Base-by-base conservation (phyloP, 305 asterid species). In the Salvia sclarea region DNA sequence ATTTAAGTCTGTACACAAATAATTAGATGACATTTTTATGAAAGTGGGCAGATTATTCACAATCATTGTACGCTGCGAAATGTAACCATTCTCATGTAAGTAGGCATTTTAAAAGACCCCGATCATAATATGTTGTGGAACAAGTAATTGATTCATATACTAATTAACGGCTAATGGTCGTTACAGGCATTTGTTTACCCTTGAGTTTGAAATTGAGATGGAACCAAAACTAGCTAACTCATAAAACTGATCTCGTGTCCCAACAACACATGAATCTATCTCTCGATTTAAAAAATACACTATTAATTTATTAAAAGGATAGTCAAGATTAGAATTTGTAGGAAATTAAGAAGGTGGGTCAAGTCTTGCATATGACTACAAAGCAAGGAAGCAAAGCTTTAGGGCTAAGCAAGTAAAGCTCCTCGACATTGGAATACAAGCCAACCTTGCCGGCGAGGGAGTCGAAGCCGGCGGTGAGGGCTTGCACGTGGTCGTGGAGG, bases 391-490 rank as follows among this genome's bases (percentile, higher is more conserved):
- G 93, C 20, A 91, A 85, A 53, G 98, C 98, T 64, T 79, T 85
- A 17, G 94, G 89, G 60, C 76, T 84, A 20, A 91, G 90, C 94
- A 89, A 83, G 73, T 89, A 91, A 60, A 89, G 95, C 81, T 91
- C 96, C 80, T 91, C 96, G 43, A 90, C 84, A 49, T 89, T 87
- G 9, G 97, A 88, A 81, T 85, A 76, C 33, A 85, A 69, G 0
- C 96, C 97, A 3, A 91, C 91, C 77, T 87, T 91, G 52, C 90
- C 96, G 11, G 95, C 98, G 70, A 91, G 74, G 1, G 96, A 91
- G 47, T 91, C 95, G 18, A 86, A 91, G 43, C 95, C 95, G 0
- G 88, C 83, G 1, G 77, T 80, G 64, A 88, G 83, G 22, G 86
- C 96, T 58, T 79, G 86, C 40, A 80, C 76, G 60, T 85, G 88